Base-by-base conservation (phyloP, 768 basidiomycete genomes). In the Russula abietina region DNA sequence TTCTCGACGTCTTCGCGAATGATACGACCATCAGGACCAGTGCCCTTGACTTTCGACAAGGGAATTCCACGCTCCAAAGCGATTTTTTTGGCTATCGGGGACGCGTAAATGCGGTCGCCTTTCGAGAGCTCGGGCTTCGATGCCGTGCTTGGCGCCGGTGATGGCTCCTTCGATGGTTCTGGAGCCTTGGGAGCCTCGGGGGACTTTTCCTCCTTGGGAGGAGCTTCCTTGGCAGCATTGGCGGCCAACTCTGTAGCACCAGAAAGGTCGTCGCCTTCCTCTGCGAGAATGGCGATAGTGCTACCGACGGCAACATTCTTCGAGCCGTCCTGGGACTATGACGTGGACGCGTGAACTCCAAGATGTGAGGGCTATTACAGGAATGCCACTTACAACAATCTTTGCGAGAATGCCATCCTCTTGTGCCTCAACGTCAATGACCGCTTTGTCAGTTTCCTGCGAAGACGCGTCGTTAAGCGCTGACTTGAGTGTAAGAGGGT, bases 361-460 rank as follows among this genome's bases (percentile, higher is more conserved):
- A 38, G 46, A 24, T 65, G 51, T 60, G 38, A 0, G 24, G 17
- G 50, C 11, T 12, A 39, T 32, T 22, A 11, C 22, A 9, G 50
- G 14, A 3, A 33, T 19, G 38, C 19, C 6, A 77, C 91, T 61
- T 76, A 94, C 95, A 59, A 99, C 87, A 69, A 99, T 97, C 83
- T 98, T 98, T 56, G 91, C 95, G 63, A 99, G 79, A 66, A 98
- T 77, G 69, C 97, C 97, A 69, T 99, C 97, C 48, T 98, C 97
- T 78, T 95, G 95, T 10, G 97, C 93, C 77, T 99, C 97, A 39
- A 99, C 96, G 77, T 99, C 97, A 75, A 99, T 98, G 53, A 94
- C 95, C 24, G 97, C 96, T 83, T 99, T 99, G 87, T 99, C 97
- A 58, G 97, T 99, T 88, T 99, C 97, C 93, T 96, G 61, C 52